Evolutionary conservation across 495 filamentous ascomycete genomes (phyloP).

Genomic region (Hypoxylon fuscum): DNA sequence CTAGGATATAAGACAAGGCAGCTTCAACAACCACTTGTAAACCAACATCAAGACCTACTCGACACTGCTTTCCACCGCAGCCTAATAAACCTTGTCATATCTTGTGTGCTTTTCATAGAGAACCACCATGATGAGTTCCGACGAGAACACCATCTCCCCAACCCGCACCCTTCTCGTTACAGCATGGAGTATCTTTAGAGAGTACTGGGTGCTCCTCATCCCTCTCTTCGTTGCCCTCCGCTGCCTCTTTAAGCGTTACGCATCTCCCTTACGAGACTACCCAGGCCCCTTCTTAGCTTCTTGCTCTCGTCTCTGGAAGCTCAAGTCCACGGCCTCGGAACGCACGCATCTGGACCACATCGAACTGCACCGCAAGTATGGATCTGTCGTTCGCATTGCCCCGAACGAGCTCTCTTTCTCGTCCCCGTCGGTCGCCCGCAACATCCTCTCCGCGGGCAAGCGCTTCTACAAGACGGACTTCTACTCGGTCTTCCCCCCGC

Average conservation of each 20-base stretch:
- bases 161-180: slow-evolving; percentile 42
- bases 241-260: slow-evolving; percentile 51
- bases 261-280: slow-evolving; percentile 56
- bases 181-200: slow-evolving; percentile 39
- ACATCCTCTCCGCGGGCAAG: slow-evolving; percentile 59
- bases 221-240: slow-evolving; percentile 45
- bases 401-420: slow-evolving; percentile 65
- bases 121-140: slow-evolving; percentile 39
- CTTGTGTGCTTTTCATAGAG: slow-evolving; percentile 3
- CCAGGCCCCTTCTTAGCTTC: slow-evolving; percentile 62
- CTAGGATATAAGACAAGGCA: slow-evolving; percentile 23
- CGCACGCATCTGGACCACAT: slow-evolving; percentile 57
- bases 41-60: slow-evolving; percentile 10
- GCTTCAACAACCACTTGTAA: slow-evolving; percentile 22
- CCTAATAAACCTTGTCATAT: not conserved
- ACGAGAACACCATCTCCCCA: slow-evolving; percentile 41
- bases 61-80: not conserved
- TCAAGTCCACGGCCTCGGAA: slow-evolving; percentile 48
- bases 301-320: slow-evolving; percentile 57
- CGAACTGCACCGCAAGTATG: slow-evolving; percentile 60
- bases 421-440: slow-evolving; percentile 58
- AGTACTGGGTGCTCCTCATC: slow-evolving; percentile 50
- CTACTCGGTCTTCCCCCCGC: slow-evolving; percentile 63
- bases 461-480: slow-evolving; percentile 66
- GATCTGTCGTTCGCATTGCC: slow-evolving; percentile 63